A percentile compares a stretch with the other conserved stretches of the same genome.
phyloP scores from a whole-genome alignment of 2,329 filamentous ascomycete genomes.

The Xylariaceae sp. region DNA sequence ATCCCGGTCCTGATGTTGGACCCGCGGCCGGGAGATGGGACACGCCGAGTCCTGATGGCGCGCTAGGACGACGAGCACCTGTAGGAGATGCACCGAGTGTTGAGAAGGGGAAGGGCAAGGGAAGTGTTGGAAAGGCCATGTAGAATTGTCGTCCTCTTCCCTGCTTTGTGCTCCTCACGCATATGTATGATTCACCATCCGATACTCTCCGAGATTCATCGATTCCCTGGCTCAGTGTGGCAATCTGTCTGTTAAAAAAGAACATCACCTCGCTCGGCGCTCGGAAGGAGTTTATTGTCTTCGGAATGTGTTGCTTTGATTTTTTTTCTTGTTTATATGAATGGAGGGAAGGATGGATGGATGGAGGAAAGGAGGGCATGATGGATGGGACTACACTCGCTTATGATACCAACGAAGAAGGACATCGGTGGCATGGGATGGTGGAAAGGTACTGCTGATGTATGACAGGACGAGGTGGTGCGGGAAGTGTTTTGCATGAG shows the following conservation, averaged over 20 bases:
- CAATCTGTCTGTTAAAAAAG: conserved; percentile 21
- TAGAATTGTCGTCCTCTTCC: conserved; percentile 16
- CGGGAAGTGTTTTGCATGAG: not conserved
- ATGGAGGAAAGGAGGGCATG: conserved; percentile 1
- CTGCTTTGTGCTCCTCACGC: not conserved
- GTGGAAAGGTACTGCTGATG: not conserved
- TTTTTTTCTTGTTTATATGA: not conserved
- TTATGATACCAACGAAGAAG: conserved; percentile 33
- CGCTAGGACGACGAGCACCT: conserved; percentile 11
- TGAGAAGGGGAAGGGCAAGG: conserved; percentile 34
- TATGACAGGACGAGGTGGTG: not conserved
- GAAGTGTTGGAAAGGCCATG: conserved; percentile 46
- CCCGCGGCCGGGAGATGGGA: conserved; percentile 44
- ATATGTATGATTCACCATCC: not conserved
- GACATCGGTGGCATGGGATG: conserved; percentile 31
- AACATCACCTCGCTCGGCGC: conserved; percentile 29
- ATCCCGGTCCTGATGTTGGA: conserved; percentile 62
- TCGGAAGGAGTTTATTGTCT: conserved; percentile 25
- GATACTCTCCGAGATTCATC: not conserved
- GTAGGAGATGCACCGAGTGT: not conserved
- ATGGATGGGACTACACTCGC: conserved; percentile 32
- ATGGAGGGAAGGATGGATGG: not conserved
- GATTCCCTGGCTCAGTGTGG: conserved; percentile 5
- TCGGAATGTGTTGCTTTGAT: not conserved
- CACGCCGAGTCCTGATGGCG: conserved; percentile 35